phyloP scores from a whole-genome alignment of 2,329 filamentous ascomycete genomes.

The Paraphaeosphaeria minitans region DNA sequence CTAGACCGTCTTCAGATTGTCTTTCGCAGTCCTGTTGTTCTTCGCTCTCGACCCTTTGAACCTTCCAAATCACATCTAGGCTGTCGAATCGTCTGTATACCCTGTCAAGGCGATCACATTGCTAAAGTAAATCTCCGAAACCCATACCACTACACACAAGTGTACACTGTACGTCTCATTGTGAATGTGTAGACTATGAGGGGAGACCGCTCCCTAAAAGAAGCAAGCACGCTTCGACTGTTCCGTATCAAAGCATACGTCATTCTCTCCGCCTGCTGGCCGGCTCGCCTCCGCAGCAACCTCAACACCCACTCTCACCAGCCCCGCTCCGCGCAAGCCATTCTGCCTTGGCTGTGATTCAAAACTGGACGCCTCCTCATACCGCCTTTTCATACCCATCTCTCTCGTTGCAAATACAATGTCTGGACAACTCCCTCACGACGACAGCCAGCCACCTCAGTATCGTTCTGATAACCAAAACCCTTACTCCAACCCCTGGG shows the following conservation, averaged over 20 bases:
- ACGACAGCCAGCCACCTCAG: conserved; percentile 4
- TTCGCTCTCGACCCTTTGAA: too few species aligned
- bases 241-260: conserved; percentile 12
- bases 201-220: not conserved
- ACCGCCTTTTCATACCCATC: not conserved
- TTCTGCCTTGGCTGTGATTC: not conserved
- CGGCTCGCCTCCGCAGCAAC: not conserved
- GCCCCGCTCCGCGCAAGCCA: conserved; percentile 10
- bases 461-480: conserved; percentile 2
- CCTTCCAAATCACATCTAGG: too few species aligned
- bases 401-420: not conserved
- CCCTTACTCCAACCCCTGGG: conserved; percentile 11
- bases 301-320: conserved; percentile 1
- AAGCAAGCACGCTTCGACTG: not conserved
- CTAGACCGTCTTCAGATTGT: too few species aligned
- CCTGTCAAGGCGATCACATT: too few species aligned
- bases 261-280: not conserved
- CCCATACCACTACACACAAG: too few species aligned
- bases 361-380: not conserved
- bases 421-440: not conserved
- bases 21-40: too few species aligned
- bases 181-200: not conserved
- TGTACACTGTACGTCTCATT: not conserved
- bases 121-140: too few species aligned
- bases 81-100: too few species aligned